A percentile compares a stretch with the other conserved stretches of the same genome.
These are phyloP conservation scores for Mentha longifolia DNA, from an alignment of 257 asterid species.

Conservation along the genomic window DNA sequence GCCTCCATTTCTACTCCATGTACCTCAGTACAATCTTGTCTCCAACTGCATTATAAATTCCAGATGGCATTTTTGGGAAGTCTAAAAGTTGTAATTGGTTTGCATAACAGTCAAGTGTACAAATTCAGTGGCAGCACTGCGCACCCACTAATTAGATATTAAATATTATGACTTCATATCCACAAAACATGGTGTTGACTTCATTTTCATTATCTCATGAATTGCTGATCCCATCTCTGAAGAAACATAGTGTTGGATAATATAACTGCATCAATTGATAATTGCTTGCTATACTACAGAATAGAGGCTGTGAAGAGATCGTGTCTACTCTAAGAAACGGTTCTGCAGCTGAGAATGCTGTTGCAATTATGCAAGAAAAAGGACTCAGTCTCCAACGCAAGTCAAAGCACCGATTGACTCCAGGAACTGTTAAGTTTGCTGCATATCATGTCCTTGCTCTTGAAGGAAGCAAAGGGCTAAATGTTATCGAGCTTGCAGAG, in stretches of 20 bases:
- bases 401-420: slow-evolving; percentile 94
- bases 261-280: slow-evolving; percentile 29
- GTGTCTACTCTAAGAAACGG: slow-evolving; percentile 90
- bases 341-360: slow-evolving; percentile 92
- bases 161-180: slow-evolving; percentile 15
- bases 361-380: slow-evolving; percentile 92
- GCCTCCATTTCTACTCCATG: background rate
- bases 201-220: background rate
- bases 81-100: background rate
- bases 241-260: slow-evolving; percentile 14
- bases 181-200: background rate
- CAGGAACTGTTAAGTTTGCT: slow-evolving; percentile 99
- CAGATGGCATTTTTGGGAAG: background rate
- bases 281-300: slow-evolving; percentile 51
- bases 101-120: slow-evolving; percentile 5
- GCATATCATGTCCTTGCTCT: slow-evolving; percentile 99
- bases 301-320: slow-evolving; percentile 86
- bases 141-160: slow-evolving; percentile 6
- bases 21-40: background rate
- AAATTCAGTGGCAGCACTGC: background rate
- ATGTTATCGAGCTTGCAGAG: slow-evolving; percentile 93
- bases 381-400: slow-evolving; percentile 78
- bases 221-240: background rate
- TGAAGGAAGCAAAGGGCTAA: slow-evolving; percentile 95
- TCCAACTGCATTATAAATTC: background rate